Evolutionary conservation across 2,329 filamentous ascomycete genomes (phyloP), one percentile per base, ranked within the genome.

Genomic region (Aspergillus felis): DNA sequence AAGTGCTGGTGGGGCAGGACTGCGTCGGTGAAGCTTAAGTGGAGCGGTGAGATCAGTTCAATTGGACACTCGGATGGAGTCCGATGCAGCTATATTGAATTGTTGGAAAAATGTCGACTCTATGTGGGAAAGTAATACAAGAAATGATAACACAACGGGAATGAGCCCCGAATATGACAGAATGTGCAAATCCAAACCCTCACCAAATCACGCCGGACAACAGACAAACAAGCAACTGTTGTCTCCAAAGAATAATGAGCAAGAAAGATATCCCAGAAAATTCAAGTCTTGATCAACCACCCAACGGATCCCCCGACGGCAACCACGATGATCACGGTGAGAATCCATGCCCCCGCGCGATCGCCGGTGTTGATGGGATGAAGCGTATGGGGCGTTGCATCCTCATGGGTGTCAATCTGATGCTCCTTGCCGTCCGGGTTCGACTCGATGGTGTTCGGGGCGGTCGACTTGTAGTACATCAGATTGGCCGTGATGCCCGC

Each of bases 401-500:
- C 1, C 69, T 72, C 7, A 67, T 66, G 27, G 59, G 42, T 1
- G 71, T 68, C 51, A 71, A 61, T 28, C 68, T 68, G 53, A 47
- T 67, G 54, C 28, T 71, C 74, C 17, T 61, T 88, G 42, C 86
- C 87, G 28, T 85, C 86, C 3, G 78, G 81, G 12, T 75, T 67
- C 22, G 52, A 7, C 4, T 27, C 4, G 9, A 47, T n/a, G 27
- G 60, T 61, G 14, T 55, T 54, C 17, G 61, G 61, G 3, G 77
- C 75, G 0, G 84, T 86, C 7, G 82, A 75, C 1, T 72, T 70
- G 12, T 69, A 67, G 44, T 74, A 70, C 47, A 84, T 73, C 8
- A 87, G 75, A 53, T 80, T 82, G 61, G 85, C 85, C 73, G 85
- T 84, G 61, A 89, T 73, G 10, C 85, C 82, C 24, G 82, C 81